These are phyloP conservation scores for Trichophyton schoenleinii DNA, from an alignment of 2,329 filamentous ascomycete species.

Conservation along the genomic window DNA sequence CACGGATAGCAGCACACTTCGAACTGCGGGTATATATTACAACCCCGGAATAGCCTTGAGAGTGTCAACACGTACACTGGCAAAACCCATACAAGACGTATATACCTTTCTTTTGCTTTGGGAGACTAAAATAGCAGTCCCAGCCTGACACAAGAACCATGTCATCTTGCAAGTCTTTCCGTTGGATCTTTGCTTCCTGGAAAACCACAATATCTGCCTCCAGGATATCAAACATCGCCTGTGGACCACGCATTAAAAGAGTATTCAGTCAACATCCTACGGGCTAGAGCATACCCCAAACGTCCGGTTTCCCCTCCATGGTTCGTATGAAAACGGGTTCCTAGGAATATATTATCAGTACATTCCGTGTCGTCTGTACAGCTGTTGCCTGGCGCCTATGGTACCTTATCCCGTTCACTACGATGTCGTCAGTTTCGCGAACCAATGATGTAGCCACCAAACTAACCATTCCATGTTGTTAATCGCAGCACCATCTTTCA, in stretches of 20 bases:
- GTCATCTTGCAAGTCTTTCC: constrained; percentile 81
- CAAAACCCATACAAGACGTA: not conserved
- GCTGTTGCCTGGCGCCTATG: not conserved
- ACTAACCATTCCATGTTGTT: constrained; percentile 72
- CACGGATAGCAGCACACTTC: constrained; percentile 71
- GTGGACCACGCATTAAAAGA: not conserved
- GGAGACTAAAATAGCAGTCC: constrained; percentile 93
- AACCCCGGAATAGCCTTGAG: constrained; percentile 79
- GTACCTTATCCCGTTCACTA: constrained; percentile 69
- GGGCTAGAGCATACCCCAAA: constrained; percentile 44
- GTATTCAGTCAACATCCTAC: not conserved
- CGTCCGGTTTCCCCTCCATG: constrained; percentile 60
- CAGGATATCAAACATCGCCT: constrained; percentile 89
- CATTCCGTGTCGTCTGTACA: not conserved
- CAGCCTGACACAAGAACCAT: constrained; percentile 92
- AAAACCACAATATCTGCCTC: constrained; percentile 88
- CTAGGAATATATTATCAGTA: constrained; percentile 29
- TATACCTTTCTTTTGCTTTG: constrained; percentile 79
- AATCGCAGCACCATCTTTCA: constrained; percentile 48
- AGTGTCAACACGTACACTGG: not conserved
- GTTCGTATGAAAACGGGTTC: constrained; percentile 73
- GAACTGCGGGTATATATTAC: constrained; percentile 88
- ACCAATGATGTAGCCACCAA: not conserved
- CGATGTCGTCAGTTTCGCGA: constrained; percentile 14
- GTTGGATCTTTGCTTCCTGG: constrained; percentile 93